Conservation (phyloP, 2,329 filamentous ascomycete genomes). For the Pseudogymnoascus sp. region DNA sequence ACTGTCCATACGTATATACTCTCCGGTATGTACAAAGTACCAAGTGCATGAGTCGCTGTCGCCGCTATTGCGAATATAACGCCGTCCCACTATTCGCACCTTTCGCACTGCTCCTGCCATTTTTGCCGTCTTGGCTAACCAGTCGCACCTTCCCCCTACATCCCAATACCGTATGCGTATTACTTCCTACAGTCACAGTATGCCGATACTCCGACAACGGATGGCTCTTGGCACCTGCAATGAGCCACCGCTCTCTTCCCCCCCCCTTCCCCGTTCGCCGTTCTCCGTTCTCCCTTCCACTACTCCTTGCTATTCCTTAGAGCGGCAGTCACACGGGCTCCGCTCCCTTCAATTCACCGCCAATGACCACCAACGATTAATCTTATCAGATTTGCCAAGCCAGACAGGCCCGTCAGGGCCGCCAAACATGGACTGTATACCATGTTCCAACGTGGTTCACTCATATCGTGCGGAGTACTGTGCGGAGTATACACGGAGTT, state of each 20-base stretch:
- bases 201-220: slow-evolving; percentile 2
- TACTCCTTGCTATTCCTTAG: neutral
- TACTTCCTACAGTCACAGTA: neutral
- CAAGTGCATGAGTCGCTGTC: neutral
- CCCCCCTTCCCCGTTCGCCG: neutral
- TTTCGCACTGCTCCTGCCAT: neutral
- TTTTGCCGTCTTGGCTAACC: neutral
- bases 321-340: neutral
- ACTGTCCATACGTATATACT: neutral
- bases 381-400: neutral
- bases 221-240: neutral
- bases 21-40: neutral
- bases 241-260: neutral
- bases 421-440: neutral
- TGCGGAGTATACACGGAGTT: neutral
- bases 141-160: neutral
- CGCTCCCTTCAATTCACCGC: neutral
- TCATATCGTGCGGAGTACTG: neutral
- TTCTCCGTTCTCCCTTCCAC: too few relatives aligned
- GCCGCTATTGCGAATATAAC: neutral
- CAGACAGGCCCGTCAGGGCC: neutral
- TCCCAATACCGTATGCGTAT: neutral
- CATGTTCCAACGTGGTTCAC: neutral
- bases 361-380: neutral
- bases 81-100: neutral